Conservation (phyloP, 345 rosid species). For the Rhodamnia argentea region DNA sequence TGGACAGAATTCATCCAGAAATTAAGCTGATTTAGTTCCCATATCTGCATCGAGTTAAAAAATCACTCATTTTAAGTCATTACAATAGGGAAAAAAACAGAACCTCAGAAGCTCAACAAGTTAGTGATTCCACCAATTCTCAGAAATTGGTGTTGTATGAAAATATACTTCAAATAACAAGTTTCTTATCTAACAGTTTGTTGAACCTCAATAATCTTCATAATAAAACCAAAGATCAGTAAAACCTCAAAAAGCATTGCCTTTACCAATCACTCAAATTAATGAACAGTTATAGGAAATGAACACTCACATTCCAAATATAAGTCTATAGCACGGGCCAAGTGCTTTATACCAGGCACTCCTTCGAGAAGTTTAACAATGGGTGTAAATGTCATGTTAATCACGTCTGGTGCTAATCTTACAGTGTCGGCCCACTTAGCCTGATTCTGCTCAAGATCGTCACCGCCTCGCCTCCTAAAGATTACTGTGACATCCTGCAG, state of each 20-base stretch:
- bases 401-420: slow-evolving; percentile 71
- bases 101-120: not conserved
- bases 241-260: not conserved
- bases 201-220: not conserved
- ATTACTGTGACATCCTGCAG: slow-evolving; percentile 98
- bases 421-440: slow-evolving; percentile 81
- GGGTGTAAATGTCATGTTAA: slow-evolving; percentile 86
- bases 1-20: not conserved
- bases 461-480: slow-evolving; percentile 98
- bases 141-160: not conserved
- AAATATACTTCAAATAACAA: not conserved
- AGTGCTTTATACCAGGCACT: slow-evolving; percentile 78
- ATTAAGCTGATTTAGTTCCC: not conserved
- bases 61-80: not conserved
- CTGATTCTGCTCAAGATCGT: slow-evolving; percentile 95
- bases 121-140: not conserved
- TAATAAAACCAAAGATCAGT: not conserved
- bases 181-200: not conserved
- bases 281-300: not conserved
- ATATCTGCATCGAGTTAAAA: not conserved
- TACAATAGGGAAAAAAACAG: not conserved
- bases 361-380: slow-evolving; percentile 82
- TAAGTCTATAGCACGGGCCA: slow-evolving; percentile 76
- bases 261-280: not conserved
- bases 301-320: slow-evolving; percentile 83